Conservation (phyloP, 2,329 filamentous ascomycete genomes). For the Arachnopeziza araneosa region DNA sequence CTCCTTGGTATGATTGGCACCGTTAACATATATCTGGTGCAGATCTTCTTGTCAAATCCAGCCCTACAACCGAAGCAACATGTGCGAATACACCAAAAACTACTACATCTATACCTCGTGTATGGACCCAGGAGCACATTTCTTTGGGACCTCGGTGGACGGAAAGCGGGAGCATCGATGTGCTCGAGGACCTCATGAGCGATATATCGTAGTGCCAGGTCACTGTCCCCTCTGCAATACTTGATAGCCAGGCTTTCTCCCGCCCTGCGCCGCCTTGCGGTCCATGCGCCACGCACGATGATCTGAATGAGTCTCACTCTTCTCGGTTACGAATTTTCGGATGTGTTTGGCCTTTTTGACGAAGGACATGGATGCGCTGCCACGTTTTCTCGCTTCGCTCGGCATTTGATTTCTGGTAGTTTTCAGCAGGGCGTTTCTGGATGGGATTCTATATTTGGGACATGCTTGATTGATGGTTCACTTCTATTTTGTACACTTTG, state of each 20-base stretch:
- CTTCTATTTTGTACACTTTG: background rate
- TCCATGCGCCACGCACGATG: background rate
- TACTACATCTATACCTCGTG: conserved; percentile 73
- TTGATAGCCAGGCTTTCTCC: background rate
- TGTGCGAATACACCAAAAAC: conserved; percentile 64
- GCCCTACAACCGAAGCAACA: conserved; percentile 23
- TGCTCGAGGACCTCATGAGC: conserved; percentile 61
- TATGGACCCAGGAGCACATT: conserved; percentile 62
- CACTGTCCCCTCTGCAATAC: conserved; percentile 48
- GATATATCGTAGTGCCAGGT: conserved; percentile 65
- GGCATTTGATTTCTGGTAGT: background rate
- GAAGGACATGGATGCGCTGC: background rate
- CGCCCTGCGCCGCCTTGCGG: background rate
- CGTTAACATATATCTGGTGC: no score
- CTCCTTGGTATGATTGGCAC: background rate
- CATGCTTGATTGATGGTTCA: background rate
- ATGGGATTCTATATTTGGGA: background rate
- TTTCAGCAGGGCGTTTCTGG: background rate
- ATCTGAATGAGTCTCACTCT: background rate
- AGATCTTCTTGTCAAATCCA: no score
- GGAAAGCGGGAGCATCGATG: conserved; percentile 56
- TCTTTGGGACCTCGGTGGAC: conserved; percentile 64
- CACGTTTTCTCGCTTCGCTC: background rate
- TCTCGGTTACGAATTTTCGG: background rate
- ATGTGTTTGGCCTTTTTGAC: background rate